phyloP scores from a whole-genome alignment of 441 rosid species.

The Capsella rubella region DNA sequence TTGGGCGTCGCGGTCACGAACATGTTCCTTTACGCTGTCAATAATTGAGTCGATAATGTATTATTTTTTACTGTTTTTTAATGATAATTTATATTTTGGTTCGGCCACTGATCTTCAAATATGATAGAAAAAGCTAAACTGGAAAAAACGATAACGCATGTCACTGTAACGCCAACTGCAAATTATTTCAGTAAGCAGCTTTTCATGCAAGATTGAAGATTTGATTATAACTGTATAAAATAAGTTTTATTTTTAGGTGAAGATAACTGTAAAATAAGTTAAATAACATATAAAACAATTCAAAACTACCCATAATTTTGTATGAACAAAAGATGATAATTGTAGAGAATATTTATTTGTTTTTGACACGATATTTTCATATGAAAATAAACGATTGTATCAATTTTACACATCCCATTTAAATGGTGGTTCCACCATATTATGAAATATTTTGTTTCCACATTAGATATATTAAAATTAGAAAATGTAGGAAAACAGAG shows the following conservation, averaged over 20 bases:
- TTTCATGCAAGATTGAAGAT: not conserved
- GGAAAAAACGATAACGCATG: slow-evolving; percentile 10
- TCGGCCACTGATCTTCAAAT: not conserved
- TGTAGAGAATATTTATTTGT: too few relatives aligned
- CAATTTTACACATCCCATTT: not conserved
- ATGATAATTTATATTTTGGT: not conserved
- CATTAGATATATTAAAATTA: not conserved
- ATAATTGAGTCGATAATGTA: slow-evolving; percentile 34
- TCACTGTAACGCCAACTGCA: slow-evolving; percentile 9
- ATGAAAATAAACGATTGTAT: not conserved
- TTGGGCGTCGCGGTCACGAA: slow-evolving; percentile 29
- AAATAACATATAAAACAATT: too few relatives aligned
- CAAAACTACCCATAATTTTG: not conserved
- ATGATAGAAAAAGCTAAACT: not conserved
- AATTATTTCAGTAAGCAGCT: slow-evolving; percentile 19
- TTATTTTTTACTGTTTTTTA: not conserved
- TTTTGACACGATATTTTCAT: too few relatives aligned
- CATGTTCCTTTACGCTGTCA: slow-evolving; percentile 42
- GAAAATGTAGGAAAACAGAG: slow-evolving; percentile 15
- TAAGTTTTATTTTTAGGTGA: not conserved
- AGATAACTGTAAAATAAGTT: not conserved
- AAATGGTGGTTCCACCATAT: not conserved
- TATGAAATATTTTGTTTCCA: not conserved
- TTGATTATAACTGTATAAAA: not conserved
- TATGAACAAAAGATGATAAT: not conserved